Evolutionary conservation across 1,139 yeast species (phyloP).

Genomic region (Zygoascus meyerae): DNA sequence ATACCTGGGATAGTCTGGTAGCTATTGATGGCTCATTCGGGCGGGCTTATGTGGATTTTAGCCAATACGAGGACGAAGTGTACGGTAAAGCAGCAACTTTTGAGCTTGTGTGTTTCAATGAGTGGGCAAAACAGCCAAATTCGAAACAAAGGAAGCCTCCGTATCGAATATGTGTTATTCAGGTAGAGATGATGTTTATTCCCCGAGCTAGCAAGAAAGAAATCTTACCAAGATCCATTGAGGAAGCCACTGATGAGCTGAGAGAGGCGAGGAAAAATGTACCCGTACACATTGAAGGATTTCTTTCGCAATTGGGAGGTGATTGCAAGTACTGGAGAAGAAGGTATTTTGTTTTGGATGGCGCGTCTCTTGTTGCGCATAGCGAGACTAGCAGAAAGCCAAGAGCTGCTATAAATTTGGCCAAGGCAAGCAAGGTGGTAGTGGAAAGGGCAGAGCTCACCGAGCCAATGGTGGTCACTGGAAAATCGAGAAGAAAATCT

Average conservation of each 20-base stretch:
- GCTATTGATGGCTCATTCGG: constrained; percentile 91
- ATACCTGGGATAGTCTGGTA: constrained; percentile 33
- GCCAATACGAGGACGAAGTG: constrained; percentile 50
- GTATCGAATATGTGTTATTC: constrained; percentile 57
- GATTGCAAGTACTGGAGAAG: constrained; percentile 63
- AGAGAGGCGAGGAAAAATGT: constrained; percentile 20
- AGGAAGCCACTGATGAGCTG: constrained; percentile 41
- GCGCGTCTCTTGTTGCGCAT: constrained; percentile 58
- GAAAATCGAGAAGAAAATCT: constrained; percentile 27
- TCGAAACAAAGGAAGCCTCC: constrained; percentile 41
- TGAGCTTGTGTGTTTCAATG: constrained; percentile 63
- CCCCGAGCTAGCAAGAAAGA: constrained; percentile 48
- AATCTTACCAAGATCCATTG: constrained; percentile 48
- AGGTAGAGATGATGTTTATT: constrained; percentile 65
- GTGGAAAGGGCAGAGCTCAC: constrained; percentile 24
- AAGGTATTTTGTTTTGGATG: constrained; percentile 55
- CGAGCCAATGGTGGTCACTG: constrained; percentile 24
- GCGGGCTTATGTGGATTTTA: constrained; percentile 60
- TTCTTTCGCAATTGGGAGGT: constrained; percentile 70
- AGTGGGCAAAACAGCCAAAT: constrained; percentile 56
- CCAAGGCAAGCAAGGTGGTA: constrained; percentile 48
- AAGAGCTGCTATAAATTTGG: constrained; percentile 63
- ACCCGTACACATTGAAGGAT: constrained; percentile 43
- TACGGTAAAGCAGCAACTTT: constrained; percentile 50
- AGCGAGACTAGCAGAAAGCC: constrained; percentile 57